Evolutionary conservation across 345 rosid species (phyloP), one percentile per base, ranked within the genome.

Genomic region (Citrus trifoliata): DNA sequence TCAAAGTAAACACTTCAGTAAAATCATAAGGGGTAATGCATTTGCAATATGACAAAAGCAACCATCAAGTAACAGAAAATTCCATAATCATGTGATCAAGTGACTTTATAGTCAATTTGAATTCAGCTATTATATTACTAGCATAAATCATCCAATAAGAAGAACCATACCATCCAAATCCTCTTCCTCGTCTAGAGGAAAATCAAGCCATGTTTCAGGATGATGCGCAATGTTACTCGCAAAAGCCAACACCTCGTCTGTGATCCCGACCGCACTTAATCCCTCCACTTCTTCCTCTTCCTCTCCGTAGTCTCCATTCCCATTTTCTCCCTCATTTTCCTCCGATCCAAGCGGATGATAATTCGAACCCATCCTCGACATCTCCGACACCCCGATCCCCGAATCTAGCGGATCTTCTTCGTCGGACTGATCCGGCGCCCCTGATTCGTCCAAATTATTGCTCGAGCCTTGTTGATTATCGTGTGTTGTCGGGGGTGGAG

Each of bases 151-250:
- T 8, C 58, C 22, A 18, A 53, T 1, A 53, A 53, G 55, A 48
- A 48, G 22, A 16, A 18, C 80, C 88, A 60, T 86, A 96, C 98
- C 97, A 76, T 89, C 95, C 79, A 91, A 86, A 80, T 89, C 89
- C 6, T 94, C 98, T 76, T 96, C 98, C 10, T 88, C 88, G 55
- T 95, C 98, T 24, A 94, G 88, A 21, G 99, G 97, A 37, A 94
- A 94, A 89, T 94, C 98, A 76, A 94, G 80, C 99, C 99, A 96
- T 22, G 98, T 94, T 85, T 96, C 97, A 1, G 98, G 98, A 89
- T 93, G 98, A 88, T 91, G 82, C 32, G 97, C 93, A 64, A 94
- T 92, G 71, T 96, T 95, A 71, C 88, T 85, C 0, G 98, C 99
- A 64, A 94, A 96, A 7, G 91, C 88, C 87, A 96, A 83, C 27